Evolutionary conservation across 2,329 filamentous ascomycete genomes (phyloP).

Genomic region (Pseudogymnoascus sp.): DNA sequence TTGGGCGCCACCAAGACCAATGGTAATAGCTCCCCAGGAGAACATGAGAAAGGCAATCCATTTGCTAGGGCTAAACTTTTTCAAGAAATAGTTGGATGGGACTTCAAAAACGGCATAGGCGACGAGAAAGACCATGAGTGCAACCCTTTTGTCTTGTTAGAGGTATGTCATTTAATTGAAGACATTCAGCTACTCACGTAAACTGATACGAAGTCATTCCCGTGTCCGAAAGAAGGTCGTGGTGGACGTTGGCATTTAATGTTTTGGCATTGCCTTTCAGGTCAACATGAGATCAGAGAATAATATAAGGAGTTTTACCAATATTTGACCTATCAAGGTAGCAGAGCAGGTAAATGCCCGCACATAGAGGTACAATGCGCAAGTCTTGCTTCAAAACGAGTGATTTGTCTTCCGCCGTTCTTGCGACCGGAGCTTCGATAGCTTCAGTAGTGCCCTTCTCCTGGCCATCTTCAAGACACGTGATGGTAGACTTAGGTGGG

Average conservation of each 20-base stretch:
- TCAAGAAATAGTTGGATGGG: constrained; percentile 41
- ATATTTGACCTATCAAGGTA: constrained; percentile 1
- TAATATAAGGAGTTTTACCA: not conserved
- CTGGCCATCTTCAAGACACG: not conserved
- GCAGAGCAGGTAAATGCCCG: not conserved
- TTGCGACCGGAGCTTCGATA: not conserved
- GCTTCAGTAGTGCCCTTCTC: not conserved
- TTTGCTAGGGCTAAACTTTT: constrained; percentile 37
- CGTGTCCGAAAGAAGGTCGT: not conserved
- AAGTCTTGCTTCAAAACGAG: not conserved
- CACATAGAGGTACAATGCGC: not conserved
- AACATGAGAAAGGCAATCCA: constrained; percentile 17
- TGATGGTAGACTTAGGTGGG: not conserved
- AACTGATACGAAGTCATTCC: not conserved
- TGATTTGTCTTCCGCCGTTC: constrained; percentile 28
- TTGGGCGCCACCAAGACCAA: constrained; percentile 19
- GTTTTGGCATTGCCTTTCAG: not conserved
- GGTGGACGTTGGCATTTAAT: not conserved
- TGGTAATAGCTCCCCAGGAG: not conserved
- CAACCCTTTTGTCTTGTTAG: constrained; percentile 25
- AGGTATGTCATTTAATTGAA: not conserved
- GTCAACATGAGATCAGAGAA: not conserved
- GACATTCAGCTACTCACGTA: not conserved
- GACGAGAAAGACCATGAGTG: constrained; percentile 39
- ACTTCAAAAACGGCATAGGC: constrained; percentile 42